Evolutionary conservation across 2,329 filamentous ascomycete species (phyloP).

Genomic region (Aspergillus sp.): DNA sequence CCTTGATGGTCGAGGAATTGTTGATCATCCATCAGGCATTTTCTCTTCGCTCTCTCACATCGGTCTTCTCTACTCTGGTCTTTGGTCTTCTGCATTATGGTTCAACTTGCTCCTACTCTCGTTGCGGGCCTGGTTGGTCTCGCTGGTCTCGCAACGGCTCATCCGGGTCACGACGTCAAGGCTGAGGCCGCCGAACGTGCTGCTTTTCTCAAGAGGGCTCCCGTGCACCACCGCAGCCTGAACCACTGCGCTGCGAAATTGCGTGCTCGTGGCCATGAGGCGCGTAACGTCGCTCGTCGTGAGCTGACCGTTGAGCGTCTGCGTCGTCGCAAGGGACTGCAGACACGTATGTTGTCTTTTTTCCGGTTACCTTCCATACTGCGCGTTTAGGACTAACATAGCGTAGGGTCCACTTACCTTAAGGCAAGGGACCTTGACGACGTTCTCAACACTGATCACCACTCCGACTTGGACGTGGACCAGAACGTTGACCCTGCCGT

Average conservation of each 20-base stretch:
- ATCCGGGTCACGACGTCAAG: constrained; percentile 52
- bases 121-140: constrained; percentile 25
- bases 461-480: constrained; percentile 33
- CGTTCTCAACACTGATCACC: constrained; percentile 39
- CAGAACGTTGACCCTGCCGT: constrained; percentile 22
- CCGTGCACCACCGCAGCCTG: constrained; percentile 43
- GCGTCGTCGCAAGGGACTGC: constrained; percentile 41
- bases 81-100: constrained; percentile 10
- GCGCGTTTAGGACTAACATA: background rate
- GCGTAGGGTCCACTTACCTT: constrained; percentile 18
- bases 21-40: background rate
- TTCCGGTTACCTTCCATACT: background rate
- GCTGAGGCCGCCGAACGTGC: constrained; percentile 53
- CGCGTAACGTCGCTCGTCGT: constrained; percentile 48
- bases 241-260: constrained; percentile 50
- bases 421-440: constrained; percentile 37
- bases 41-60: background rate
- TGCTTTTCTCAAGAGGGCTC: constrained; percentile 43
- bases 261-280: constrained; percentile 48
- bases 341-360: constrained; percentile 20
- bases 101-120: constrained; percentile 19
- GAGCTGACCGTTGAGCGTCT: constrained; percentile 42
- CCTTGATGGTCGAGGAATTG: background rate
- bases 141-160: constrained; percentile 34
- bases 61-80: background rate